A percentile compares a stretch with the other conserved stretches of the same genome.
These are phyloP conservation scores for Trichophyton simii DNA, from an alignment of 2,329 filamentous ascomycete genomes.

Conservation along the genomic window DNA sequence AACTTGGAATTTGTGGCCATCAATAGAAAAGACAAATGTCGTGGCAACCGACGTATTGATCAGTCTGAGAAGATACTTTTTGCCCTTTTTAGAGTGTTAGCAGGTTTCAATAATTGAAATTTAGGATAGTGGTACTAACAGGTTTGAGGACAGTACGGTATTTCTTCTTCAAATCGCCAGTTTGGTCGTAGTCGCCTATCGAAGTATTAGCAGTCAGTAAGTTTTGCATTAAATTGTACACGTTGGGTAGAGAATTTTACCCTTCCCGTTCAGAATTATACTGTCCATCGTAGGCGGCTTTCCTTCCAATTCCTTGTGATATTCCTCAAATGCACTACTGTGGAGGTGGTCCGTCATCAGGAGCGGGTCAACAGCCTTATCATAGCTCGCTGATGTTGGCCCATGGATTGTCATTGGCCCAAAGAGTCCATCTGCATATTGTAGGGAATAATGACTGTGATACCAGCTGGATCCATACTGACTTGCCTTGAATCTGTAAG, in stretches of 20 bases:
- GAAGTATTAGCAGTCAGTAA: not conserved
- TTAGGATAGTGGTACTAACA: not conserved
- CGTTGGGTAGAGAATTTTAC: not conserved
- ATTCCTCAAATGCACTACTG: slow-evolving; percentile 10
- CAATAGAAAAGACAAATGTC: slow-evolving; percentile 40
- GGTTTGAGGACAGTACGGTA: not conserved
- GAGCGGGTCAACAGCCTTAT: slow-evolving; percentile 25
- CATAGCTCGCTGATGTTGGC: slow-evolving; percentile 28
- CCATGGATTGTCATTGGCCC: slow-evolving; percentile 28
- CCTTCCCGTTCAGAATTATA: slow-evolving; percentile 16
- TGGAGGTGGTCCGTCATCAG: slow-evolving; percentile 24
- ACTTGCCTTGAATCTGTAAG: slow-evolving; percentile 21
- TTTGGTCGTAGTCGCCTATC: not conserved
- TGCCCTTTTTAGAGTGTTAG: slow-evolving; percentile 13
- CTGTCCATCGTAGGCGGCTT: slow-evolving; percentile 14
- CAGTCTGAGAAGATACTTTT: slow-evolving; percentile 24
- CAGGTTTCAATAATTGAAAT: not conserved
- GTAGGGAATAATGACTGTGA: slow-evolving; percentile 22
- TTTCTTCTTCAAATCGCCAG: slow-evolving; percentile 5
- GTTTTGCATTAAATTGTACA: not conserved
- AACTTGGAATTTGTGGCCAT: slow-evolving; percentile 45
- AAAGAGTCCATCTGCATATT: slow-evolving; percentile 22
- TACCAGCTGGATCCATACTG: slow-evolving; percentile 25
- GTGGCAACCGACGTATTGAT: slow-evolving; percentile 37
- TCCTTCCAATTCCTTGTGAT: slow-evolving; percentile 5